Evolutionary conservation across 371 early-diverging fungal genomes (phyloP), one percentile per base, ranked within the genome.

Genomic region (Thermomucor indicae-seudaticae): DNA sequence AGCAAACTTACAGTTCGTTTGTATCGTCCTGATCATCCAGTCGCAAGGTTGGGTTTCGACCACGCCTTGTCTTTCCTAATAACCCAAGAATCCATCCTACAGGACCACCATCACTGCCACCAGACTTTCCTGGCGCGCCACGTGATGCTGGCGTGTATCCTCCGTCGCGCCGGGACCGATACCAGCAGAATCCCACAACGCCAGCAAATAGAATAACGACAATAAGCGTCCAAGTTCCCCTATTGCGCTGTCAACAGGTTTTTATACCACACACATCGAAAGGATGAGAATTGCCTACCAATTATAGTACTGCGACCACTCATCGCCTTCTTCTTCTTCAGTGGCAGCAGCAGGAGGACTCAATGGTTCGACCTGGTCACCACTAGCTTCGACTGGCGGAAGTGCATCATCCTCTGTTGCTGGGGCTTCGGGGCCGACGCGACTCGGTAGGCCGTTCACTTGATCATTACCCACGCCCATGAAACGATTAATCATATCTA

Each of bases 401-500:
- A 4, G 22, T 3, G 6, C 16, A 19, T 50, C 51, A 23, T n/a
- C n/a, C n/a, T n/a, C n/a, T n/a, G n/a, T 29, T 27, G 20, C 17
- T 35, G 40, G 8, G 14, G 7, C 2, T 10, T 8, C 28, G 14
- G 11, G 5, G 11, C 71, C 70, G 2, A 76, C 59, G 47, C 59
- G 58, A 37, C 73, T 72, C 4, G 48, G 41, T 28, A 30, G 34
- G 0, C 72, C 74, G 10, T 59, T 56, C 4, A 72, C 70, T n/a
- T 51, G 31, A 23, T 61, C 58, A 43, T 62, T 59, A 19, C 69
- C 67, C 6, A 78, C 78, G 16, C 83, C 75, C 52, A 92, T 81
- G 43, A 89, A 82, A 29, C 88, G 72, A 59, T 89, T 85, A 48
- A 89, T 82, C 80, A 92, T 83, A 44, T 85, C 90, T 34, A 84